Evolutionary conservation across 148 eudicot species (phyloP), one percentile per base, ranked within the genome.

Genomic region (Fagopyrum homotropicum): DNA sequence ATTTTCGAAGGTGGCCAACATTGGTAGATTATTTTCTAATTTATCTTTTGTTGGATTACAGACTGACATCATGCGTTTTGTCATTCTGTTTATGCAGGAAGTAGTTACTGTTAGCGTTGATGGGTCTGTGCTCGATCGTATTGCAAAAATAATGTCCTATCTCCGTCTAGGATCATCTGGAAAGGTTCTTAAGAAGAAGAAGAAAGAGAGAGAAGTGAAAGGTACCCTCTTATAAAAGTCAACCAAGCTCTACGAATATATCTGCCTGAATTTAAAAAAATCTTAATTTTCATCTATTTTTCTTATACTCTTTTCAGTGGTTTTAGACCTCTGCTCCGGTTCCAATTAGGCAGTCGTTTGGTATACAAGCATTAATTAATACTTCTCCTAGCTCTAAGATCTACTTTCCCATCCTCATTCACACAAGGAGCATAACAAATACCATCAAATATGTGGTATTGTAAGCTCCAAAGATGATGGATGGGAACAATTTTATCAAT

Each of bases 101-200:
- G 90, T 90, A 93, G 97, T 95, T 66, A 90, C 96, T 45, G 98
- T 92, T 49, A 92, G 88, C 78, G 97, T 95, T 79, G 98, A 95
- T 90, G 93, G 96, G 73, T 90, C 96, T 76, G 98, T 95, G 79
- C 87, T 95, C 52, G 98, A 95, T 72, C 93, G 93, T 69, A 95
- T 95, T 77, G 91, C 91, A 72, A 95, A 95, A 85, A 92, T 95
- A 68, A 92, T 95, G 97, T 88, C 96, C 47, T 95, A 95, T 84
- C 92, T 95, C 60, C 98, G 98, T 69, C 90, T 95, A 75, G 98
- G 98, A 79, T 92, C 98, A 77, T 95, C 98, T 45, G 98, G 98
- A 72, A 95, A 95, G 81, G 93, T 95, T 84, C 86, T 94, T 73
- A 95, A 95, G 89, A 95, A 95, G 84, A 95, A 92, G 85, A 95